A percentile compares a stretch with the other conserved stretches of the same genome.
Conservation (phyloP, 164 flowering plant species). For the Tetracentron sinense region DNA sequence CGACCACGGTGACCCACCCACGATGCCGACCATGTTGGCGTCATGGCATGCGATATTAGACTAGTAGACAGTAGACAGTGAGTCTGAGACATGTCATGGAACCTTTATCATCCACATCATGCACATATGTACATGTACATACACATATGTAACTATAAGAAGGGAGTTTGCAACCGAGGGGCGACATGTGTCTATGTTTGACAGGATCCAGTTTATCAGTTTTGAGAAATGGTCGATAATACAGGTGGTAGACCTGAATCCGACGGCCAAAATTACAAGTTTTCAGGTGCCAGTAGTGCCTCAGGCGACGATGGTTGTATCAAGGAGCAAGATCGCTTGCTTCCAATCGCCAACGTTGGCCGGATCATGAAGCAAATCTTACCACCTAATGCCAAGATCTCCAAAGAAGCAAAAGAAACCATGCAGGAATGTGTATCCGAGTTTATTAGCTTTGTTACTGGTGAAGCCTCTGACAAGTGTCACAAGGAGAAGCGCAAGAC, state of each 20-base stretch:
- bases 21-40: not conserved
- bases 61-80: not conserved
- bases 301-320: constrained; percentile 29
- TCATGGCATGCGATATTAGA: not conserved
- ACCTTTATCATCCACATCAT: constrained; percentile 10
- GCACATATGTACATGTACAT: constrained; percentile 3
- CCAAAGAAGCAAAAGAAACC: constrained; percentile 80
- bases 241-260: constrained; percentile 20
- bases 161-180: not conserved
- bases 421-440: constrained; percentile 84
- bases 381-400: constrained; percentile 68
- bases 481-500: constrained; percentile 77
- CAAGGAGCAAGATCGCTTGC: constrained; percentile 62
- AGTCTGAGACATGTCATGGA: constrained; percentile 2
- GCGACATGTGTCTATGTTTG: constrained; percentile 42
- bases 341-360: constrained; percentile 79
- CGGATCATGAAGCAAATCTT: constrained; percentile 74
- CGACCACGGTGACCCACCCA: not conserved
- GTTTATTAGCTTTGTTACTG: constrained; percentile 79
- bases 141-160: constrained; percentile 1
- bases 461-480: constrained; percentile 79
- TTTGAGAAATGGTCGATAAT: constrained; percentile 33
- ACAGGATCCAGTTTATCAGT: constrained; percentile 23
- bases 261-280: constrained; percentile 17
- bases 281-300: constrained; percentile 15